A percentile compares a stretch with the other conserved stretches of the same genome.
Evolutionary conservation across 352 stramenopile species (phyloP).

Genomic region (Pythium graminicola): DNA sequence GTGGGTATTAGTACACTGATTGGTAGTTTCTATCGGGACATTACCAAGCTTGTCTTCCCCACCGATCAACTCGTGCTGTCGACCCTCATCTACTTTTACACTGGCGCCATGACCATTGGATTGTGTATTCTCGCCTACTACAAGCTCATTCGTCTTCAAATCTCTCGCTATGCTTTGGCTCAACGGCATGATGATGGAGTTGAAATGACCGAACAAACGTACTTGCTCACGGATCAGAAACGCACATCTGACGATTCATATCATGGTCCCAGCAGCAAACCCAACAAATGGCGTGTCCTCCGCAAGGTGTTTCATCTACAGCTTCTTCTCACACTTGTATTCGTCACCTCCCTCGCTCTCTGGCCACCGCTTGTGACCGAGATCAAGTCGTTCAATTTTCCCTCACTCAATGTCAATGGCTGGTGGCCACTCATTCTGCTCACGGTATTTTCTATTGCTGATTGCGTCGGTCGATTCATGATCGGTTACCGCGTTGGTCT

Average conservation of each 20-base stretch:
- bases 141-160: conserved; percentile 43
- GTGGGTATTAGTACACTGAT: conserved; percentile 78
- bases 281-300: conserved; percentile 65
- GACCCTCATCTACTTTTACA: conserved; percentile 82
- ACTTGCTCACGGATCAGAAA: conserved; percentile 27
- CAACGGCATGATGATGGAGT: conserved; percentile 32
- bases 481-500: conserved; percentile 58
- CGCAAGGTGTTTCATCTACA: conserved; percentile 61
- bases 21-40: conserved; percentile 70
- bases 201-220: conserved; percentile 51
- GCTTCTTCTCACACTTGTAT: conserved; percentile 63
- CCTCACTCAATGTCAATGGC: conserved; percentile 49
- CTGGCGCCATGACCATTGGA: conserved; percentile 65
- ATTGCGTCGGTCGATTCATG: conserved; percentile 68
- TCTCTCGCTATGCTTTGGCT: conserved; percentile 50
- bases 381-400: conserved; percentile 78
- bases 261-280: conserved; percentile 10
- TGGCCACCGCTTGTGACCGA: conserved; percentile 79
- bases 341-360: conserved; percentile 60
- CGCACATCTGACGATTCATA: conserved; percentile 22
- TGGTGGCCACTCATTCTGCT: conserved; percentile 83
- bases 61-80: conserved; percentile 47
- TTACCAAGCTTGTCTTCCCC: conserved; percentile 79
- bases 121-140: conserved; percentile 76
- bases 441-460: conserved; percentile 65